phyloP scores from a whole-genome alignment of 345 rosid genomes.

The Psidium guajava region DNA sequence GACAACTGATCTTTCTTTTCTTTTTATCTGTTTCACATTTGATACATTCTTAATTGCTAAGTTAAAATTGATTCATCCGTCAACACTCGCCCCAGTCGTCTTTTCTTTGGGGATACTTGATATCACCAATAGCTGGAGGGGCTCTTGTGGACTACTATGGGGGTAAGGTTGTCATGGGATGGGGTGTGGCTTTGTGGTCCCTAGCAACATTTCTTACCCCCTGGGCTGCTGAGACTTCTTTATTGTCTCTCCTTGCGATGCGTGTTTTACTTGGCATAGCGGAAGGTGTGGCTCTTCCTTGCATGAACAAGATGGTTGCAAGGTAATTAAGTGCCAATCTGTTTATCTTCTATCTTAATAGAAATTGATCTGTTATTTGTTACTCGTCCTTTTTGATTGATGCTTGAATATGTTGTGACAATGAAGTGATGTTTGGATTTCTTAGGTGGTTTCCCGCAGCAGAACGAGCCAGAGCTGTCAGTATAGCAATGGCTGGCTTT shows the following conservation, averaged over 20 bases:
- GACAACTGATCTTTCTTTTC: neutral
- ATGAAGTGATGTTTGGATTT: slow-evolving; percentile 15
- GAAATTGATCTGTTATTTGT: neutral
- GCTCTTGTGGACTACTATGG: slow-evolving; percentile 88
- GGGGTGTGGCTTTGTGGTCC: slow-evolving; percentile 94
- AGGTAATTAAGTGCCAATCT: slow-evolving; percentile 38
- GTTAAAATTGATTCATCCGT: neutral
- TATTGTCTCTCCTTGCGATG: slow-evolving; percentile 55
- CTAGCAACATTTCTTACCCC: slow-evolving; percentile 88
- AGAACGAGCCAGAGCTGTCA: slow-evolving; percentile 91
- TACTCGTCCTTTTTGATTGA: neutral
- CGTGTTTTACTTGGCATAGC: slow-evolving; percentile 83
- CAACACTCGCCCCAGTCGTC: slow-evolving; percentile 54
- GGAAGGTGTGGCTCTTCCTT: slow-evolving; percentile 99
- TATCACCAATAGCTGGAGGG: slow-evolving; percentile 91
- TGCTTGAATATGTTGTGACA: slow-evolving; percentile 4
- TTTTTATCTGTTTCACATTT: neutral
- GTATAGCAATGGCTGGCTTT: slow-evolving; percentile 94
- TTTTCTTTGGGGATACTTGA: slow-evolving; percentile 90
- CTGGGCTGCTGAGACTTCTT: slow-evolving; percentile 88
- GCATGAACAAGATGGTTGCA: slow-evolving; percentile 95
- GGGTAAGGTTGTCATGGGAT: slow-evolving; percentile 85
- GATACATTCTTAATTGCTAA: neutral
- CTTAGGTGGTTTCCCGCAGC: slow-evolving; percentile 94
- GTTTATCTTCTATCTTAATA: slow-evolving; percentile 6